Base-by-base conservation (phyloP, 2,329 filamentous ascomycete genomes). In the Xylariaceae sp. region DNA sequence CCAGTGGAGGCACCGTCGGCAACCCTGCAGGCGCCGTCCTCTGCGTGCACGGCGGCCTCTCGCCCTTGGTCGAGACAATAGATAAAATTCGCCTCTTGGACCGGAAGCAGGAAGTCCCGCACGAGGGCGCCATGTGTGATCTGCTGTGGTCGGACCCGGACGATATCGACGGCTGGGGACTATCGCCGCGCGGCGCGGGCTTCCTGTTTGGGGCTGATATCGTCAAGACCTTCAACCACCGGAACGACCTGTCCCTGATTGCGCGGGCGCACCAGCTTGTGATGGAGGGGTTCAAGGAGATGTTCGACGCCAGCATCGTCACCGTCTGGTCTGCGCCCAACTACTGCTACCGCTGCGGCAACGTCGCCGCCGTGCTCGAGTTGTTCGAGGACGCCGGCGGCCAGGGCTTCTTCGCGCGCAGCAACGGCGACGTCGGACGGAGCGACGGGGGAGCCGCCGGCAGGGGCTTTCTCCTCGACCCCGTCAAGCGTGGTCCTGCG, bases 221-320 rank as follows among this genome's bases (percentile, higher is more conserved):
- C 41, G 90, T 97, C 56, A 94, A 92, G 56, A 81, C 82, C 49
- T 98, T 98, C 69, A 98, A 97, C 65, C 83, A 96, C 64, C 78
- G 81, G 41, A 98, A 98, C 61, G 87, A 95, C 57, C 74, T 98
- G 18, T 88, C 83, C 15, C 74, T 98, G 36, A 92, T 98, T 50
- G 92, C 90, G 13, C 80, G 92, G 39, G 92, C 92, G 1, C 92
- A 98, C 60, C 92, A 98, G 63, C 79, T 98, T 15, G 92, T 98
- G 49, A 98, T 97, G 92, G 92, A 98, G 62, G 92, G 92, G 0
- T 98, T 96, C 65, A 97, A 97, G 67, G 92, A 97, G 62, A 97
- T 97, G 89, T 98, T 97, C 57, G 88, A 95, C 59, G 84, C 81
- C 11, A 87, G 82, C 33, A 96, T 98, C 48, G 92, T 97, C 29